Conservation (phyloP, 2,329 filamentous ascomycete genomes). For the Cladobotryum mycophilum region DNA sequence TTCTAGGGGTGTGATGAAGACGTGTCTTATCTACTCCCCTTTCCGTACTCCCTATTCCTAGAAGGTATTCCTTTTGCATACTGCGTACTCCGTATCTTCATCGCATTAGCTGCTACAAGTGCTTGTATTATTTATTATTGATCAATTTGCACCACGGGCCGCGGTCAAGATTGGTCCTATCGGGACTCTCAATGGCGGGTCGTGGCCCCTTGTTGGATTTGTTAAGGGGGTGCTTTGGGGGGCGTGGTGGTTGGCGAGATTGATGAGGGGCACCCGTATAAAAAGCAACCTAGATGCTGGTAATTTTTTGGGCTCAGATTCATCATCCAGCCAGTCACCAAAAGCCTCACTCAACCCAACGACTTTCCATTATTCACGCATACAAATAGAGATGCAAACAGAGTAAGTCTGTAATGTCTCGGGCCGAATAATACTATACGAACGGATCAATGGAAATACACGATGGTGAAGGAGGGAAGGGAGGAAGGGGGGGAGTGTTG, state of each 20-base stretch:
- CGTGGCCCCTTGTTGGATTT: conserved; percentile 8
- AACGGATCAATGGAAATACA: no score
- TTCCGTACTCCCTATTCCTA: background rate
- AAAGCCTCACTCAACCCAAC: no score
- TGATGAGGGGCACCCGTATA: conserved; percentile 1
- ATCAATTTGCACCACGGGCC: background rate
- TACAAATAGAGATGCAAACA: no score
- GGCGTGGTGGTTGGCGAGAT: background rate
- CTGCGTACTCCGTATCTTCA: conserved; percentile 5
- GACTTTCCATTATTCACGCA: no score
- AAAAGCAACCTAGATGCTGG: background rate
- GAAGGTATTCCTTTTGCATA: background rate
- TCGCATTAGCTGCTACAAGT: background rate
- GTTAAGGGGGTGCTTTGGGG: conserved; percentile 6
- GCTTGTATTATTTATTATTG: background rate
- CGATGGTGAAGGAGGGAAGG: no score
- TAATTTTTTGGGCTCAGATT: no score
- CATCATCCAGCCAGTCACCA: no score
- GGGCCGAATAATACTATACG: no score
- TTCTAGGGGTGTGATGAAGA: no score
- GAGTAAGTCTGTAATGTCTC: no score
- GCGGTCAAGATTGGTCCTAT: conserved; percentile 2
- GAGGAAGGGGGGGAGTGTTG: no score
- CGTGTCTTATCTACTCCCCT: background rate
- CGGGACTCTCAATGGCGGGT: conserved; percentile 10